Evolutionary conservation across 2,329 filamentous ascomycete genomes (phyloP).

Genomic region (Phoma herbarum): DNA sequence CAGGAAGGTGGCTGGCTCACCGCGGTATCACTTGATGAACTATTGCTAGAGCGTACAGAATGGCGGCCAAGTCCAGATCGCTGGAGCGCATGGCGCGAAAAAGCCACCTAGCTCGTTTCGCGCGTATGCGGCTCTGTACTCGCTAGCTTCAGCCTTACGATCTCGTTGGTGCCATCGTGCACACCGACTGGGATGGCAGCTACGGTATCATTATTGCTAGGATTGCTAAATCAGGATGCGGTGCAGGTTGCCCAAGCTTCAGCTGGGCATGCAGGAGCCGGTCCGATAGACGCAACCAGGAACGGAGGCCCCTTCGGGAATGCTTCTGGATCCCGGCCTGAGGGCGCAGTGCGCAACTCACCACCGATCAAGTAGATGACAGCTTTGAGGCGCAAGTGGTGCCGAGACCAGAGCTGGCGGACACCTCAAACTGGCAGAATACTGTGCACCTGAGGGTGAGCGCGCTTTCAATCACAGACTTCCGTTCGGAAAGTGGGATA

Average conservation of each 20-base stretch:
- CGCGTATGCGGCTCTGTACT: constrained; percentile 7
- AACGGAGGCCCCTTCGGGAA: background rate
- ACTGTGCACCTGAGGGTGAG: background rate
- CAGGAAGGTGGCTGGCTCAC: constrained; percentile 17
- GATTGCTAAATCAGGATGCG: background rate
- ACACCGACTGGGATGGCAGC: constrained; percentile 1
- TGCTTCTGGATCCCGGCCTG: background rate
- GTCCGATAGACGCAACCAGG: constrained; percentile 1
- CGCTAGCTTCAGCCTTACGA: constrained; percentile 10
- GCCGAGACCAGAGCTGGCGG: background rate
- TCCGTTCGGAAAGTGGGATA: background rate
- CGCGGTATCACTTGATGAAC: constrained; percentile 3
- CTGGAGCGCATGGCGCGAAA: background rate
- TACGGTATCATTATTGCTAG: constrained; percentile 1
- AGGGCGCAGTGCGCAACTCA: background rate
- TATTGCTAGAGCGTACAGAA: constrained; percentile 8
- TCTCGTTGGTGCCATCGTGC: background rate
- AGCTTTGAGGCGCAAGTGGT: constrained; percentile 15
- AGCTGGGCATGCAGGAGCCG: constrained; percentile 4
- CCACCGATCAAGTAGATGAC: constrained; percentile 7
- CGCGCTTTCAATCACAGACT: background rate
- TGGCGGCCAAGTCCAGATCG: background rate
- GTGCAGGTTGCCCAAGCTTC: constrained; percentile 1
- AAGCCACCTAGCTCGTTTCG: constrained; percentile 15
- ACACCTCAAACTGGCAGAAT: background rate